These are phyloP conservation scores for Trebouxia gelatinosa DNA, from an alignment of 163 green algal species.

Conservation along the genomic window DNA sequence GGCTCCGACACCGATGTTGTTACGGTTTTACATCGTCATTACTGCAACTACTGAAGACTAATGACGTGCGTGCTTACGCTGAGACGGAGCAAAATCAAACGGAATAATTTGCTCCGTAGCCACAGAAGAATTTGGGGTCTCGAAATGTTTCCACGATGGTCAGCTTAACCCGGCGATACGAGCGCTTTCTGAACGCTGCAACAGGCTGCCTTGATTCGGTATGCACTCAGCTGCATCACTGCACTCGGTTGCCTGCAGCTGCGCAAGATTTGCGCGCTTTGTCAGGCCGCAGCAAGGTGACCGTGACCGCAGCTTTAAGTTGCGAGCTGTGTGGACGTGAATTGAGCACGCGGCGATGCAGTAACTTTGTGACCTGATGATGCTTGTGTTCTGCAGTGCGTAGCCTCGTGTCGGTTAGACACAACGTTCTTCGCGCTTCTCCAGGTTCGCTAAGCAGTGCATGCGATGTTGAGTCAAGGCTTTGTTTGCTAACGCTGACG, in stretches of 20 bases:
- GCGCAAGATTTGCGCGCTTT: not conserved
- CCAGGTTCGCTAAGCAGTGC: too few species aligned
- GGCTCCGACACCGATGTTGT: too few species aligned
- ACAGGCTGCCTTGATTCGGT: not conserved
- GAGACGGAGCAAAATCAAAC: not conserved
- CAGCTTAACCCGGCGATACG: too few species aligned
- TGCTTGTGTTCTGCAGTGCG: not conserved
- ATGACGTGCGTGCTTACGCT: not conserved
- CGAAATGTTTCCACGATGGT: not conserved
- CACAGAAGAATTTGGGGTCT: not conserved
- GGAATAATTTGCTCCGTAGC: slow-evolving; percentile 4
- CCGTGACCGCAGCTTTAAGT: not conserved
- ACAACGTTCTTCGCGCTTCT: too few species aligned
- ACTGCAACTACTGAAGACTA: not conserved
- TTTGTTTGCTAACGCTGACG: too few species aligned
- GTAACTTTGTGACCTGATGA: too few species aligned
- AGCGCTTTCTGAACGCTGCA: not conserved
- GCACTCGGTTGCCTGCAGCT: slow-evolving; percentile 11
- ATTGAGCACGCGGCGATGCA: too few species aligned
- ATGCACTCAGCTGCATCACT: slow-evolving; percentile 6
- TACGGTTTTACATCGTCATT: not conserved
- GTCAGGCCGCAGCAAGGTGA: not conserved
- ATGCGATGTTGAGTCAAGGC: too few species aligned
- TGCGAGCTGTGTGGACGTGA: too few species aligned
- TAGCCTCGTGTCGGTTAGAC: too few species aligned